Percentiles rank a stretch among this genome's conserved stretches.
These are phyloP conservation scores for Diplodia seriata DNA, from an alignment of 2,329 filamentous ascomycete species.

Conservation along the genomic window DNA sequence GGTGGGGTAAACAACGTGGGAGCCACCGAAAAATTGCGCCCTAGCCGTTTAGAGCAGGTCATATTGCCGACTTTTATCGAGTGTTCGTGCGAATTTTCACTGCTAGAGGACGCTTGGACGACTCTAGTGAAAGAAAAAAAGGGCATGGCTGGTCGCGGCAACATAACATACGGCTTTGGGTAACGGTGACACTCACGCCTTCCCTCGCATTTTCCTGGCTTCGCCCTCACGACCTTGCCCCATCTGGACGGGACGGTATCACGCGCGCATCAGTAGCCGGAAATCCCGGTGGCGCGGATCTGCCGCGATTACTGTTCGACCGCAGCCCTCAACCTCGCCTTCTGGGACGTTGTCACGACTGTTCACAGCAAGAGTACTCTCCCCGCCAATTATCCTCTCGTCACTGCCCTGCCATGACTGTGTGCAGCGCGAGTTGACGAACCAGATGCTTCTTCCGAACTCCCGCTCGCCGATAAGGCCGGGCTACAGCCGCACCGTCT, in stretches of 20 bases:
- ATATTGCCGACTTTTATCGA: slow-evolving; percentile 8
- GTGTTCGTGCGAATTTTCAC: slow-evolving; percentile 5
- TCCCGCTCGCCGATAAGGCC: slow-evolving; percentile 24
- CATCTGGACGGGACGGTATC: slow-evolving; percentile 14
- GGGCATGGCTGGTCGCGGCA: neutral
- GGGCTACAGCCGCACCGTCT: slow-evolving; percentile 2
- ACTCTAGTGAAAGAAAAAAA: neutral
- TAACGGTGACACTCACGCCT: slow-evolving; percentile 6
- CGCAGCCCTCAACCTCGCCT: neutral
- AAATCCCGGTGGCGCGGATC: slow-evolving; percentile 21
- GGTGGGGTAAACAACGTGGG: slow-evolving; percentile 28
- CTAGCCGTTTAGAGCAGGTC: slow-evolving; percentile 24
- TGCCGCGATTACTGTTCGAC: slow-evolving; percentile 6
- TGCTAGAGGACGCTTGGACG: neutral
- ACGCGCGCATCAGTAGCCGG: slow-evolving; percentile 10
- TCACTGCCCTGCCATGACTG: neutral
- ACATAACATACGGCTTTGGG: neutral
- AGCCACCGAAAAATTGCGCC: slow-evolving; percentile 18
- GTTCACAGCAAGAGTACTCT: neutral
- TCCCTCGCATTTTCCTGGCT: slow-evolving; percentile 6
- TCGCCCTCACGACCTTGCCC: slow-evolving; percentile 15
- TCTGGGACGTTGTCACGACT: neutral
- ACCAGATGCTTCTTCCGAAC: slow-evolving; percentile 25
- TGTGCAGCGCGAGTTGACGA: slow-evolving; percentile 1
- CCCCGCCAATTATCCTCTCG: neutral